Evolutionary conservation across 805 yeast species (phyloP).

Genomic region (Myxozyma nipponensis): DNA sequence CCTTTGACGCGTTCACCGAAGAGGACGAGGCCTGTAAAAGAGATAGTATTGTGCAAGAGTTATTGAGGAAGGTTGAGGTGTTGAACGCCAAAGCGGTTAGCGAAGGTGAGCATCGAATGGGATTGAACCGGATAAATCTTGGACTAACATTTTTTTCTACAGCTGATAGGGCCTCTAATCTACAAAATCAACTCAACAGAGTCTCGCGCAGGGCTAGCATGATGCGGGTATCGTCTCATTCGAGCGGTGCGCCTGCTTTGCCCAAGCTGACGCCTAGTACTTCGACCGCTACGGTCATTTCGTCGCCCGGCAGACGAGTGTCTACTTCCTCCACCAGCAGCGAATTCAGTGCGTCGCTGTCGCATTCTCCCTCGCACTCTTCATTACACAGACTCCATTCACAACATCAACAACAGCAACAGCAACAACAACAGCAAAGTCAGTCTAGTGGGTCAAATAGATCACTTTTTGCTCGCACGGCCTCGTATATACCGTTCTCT

Average conservation of each 20-base stretch:
- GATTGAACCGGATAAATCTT: not conserved
- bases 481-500: slow-evolving; percentile 17
- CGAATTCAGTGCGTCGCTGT: not conserved
- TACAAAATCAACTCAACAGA: slow-evolving; percentile 14
- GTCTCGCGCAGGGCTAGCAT: slow-evolving; percentile 19
- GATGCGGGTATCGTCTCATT: slow-evolving; percentile 8
- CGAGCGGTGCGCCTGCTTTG: slow-evolving; percentile 12
- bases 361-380: slow-evolving; percentile 5
- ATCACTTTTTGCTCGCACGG: slow-evolving; percentile 18
- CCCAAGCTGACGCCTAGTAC: slow-evolving; percentile 16
- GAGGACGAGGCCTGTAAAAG: no score
- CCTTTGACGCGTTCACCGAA: no score
- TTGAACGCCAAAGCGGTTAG: slow-evolving; percentile 5
- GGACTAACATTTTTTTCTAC: not conserved
- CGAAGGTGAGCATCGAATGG: slow-evolving; percentile 5
- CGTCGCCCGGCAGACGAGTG: slow-evolving; percentile 10
- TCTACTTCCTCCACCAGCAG: slow-evolving; percentile 4
- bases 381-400: slow-evolving; percentile 1
- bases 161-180: slow-evolving; percentile 15
- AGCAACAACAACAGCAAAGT: slow-evolving; percentile 3
- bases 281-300: slow-evolving; percentile 3
- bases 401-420: slow-evolving; percentile 12
- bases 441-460: slow-evolving; percentile 5
- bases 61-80: slow-evolving; percentile 12
- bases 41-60: no score